Evolutionary conservation across 345 rosid species (phyloP), one percentile per base, ranked within the genome.

Genomic region (Gossypium sturtianum): DNA sequence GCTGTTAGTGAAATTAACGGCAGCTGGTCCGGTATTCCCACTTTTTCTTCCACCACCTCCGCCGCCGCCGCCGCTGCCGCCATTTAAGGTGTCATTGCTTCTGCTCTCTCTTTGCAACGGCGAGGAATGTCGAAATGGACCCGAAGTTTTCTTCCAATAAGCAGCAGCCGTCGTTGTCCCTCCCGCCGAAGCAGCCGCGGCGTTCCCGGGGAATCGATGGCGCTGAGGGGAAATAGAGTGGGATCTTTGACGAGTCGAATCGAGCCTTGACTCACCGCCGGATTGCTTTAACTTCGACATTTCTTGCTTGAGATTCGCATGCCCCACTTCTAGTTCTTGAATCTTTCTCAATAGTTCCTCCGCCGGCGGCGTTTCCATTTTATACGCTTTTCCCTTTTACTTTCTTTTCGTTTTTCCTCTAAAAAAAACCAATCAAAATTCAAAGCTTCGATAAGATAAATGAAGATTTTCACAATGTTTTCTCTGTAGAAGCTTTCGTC

Each of bases 301-400:
- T 91, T 94, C 93, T 53, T 87, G 81, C 89, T 82, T 84, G 52
- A 92, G 90, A 82, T 88, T 83, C 64, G 85, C 93, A 16, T 94
- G 98, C 12, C 92, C 95, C n/a, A 83, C 97, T 76, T 94, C 93
- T 16, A 94, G 92, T 70, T 92, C 93, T 29, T 89, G 85, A 86
- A 94, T 91, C 92, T 94, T 94, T 85, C 78, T 86, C 60, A 94
- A 72, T 2, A 94, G 87, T 83, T 92, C 88, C 48, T 92, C 97
- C 15, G 91, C 85, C 15, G 93, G 90, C 44, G 91, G 90, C 13
- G 81, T 84, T 65, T 87, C 97, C 91, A 91, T 91, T 66, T 61
- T 12, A 11, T 12, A 11, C 57, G 57, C 57, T 16, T 5, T 5
- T 15, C 56, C 56, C n/a, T 48, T 48, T 2, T 4, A 13, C 10